A percentile compares a stretch with the other conserved stretches of the same genome.
phyloP scores from a whole-genome alignment of 2,329 filamentous ascomycete species.

The Pseudodiploospora longispora region DNA sequence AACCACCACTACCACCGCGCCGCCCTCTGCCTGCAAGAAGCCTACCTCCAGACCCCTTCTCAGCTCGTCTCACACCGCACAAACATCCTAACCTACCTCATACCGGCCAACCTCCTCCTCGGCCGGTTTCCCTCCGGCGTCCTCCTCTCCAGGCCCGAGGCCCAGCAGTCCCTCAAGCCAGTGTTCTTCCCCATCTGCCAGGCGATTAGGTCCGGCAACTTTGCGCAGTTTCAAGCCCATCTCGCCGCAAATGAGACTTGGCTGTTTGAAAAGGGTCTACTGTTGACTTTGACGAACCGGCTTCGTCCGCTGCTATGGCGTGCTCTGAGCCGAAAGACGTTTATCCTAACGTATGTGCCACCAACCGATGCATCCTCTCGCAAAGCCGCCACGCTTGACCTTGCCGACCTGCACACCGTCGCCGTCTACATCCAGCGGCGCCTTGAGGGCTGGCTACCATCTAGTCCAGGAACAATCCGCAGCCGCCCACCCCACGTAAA shows the following conservation, averaged over 20 bases:
- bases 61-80: slow-evolving; percentile 64
- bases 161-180: slow-evolving; percentile 44
- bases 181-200: slow-evolving; percentile 67
- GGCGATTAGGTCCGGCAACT: slow-evolving; percentile 66
- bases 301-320: slow-evolving; percentile 81
- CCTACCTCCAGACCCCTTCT: slow-evolving; percentile 62
- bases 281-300: slow-evolving; percentile 67
- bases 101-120: slow-evolving; percentile 74
- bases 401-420: slow-evolving; percentile 57
- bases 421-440: slow-evolving; percentile 58
- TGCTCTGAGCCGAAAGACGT: slow-evolving; percentile 68
- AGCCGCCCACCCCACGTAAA: slow-evolving; percentile 36
- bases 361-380: slow-evolving; percentile 47
- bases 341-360: slow-evolving; percentile 68
- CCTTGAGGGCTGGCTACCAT: slow-evolving; percentile 49
- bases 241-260: slow-evolving; percentile 58
- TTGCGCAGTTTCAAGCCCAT: slow-evolving; percentile 63
- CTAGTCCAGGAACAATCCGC: slow-evolving; percentile 23
- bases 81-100: slow-evolving; percentile 74
- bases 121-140: slow-evolving; percentile 67
- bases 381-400: slow-evolving; percentile 65
- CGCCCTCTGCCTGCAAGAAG: slow-evolving; percentile 64
- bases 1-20: slow-evolving; percentile 77
- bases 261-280: slow-evolving; percentile 67
- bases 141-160: slow-evolving; percentile 60